A percentile compares a stretch with the other conserved stretches of the same genome.
Evolutionary conservation across 2,329 filamentous ascomycete genomes (phyloP).

Genomic region (Parafenestella ontariensis): DNA sequence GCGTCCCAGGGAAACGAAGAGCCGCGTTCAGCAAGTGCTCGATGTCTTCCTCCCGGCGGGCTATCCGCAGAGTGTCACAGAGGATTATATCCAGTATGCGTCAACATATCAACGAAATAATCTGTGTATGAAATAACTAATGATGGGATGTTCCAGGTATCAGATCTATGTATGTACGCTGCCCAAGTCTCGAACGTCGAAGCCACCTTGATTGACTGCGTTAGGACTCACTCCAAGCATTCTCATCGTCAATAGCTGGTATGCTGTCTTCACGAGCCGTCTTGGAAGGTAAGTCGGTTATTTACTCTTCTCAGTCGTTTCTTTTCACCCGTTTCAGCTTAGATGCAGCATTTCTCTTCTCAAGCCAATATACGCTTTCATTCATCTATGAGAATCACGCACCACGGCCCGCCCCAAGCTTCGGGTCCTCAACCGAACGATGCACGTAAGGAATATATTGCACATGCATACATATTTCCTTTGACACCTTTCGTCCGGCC

Average conservation of each 20-base stretch:
- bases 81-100: constrained; percentile 76
- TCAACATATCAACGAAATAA: not conserved
- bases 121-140: constrained; percentile 2
- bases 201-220: constrained; percentile 6
- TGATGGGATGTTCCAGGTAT: constrained; percentile 56
- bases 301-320: constrained; percentile 4
- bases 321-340: constrained; percentile 1
- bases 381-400: not conserved
- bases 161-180: constrained; percentile 69
- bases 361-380: not conserved
- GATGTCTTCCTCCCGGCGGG: constrained; percentile 85
- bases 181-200: not conserved
- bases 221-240: constrained; percentile 80
- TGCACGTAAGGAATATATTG: not conserved
- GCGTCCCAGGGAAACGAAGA: constrained; percentile 9
- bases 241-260: constrained; percentile 80
- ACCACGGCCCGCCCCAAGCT: not conserved
- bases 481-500: not conserved
- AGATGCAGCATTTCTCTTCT: not conserved
- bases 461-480: not conserved
- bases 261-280: constrained; percentile 83
- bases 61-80: constrained; percentile 85
- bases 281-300: constrained; percentile 65
- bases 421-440: not conserved
- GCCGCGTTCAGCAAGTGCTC: constrained; percentile 54